Percentiles rank a stretch among this genome's conserved stretches.
Conservation (phyloP, 2,329 filamentous ascomycete genomes). For the Aurifilum marmelostoma region DNA sequence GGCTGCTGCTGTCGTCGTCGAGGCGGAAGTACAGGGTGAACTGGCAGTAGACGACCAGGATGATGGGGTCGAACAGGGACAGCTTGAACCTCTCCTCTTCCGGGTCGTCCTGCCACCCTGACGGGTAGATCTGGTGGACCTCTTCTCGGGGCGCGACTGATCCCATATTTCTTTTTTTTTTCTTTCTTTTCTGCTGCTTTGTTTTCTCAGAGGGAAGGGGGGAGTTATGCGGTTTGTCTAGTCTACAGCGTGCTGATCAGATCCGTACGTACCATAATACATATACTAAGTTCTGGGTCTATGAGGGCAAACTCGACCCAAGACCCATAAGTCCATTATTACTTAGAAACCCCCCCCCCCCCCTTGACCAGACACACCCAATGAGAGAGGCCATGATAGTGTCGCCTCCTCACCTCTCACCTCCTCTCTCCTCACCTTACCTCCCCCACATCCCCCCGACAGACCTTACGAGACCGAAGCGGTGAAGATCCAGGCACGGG, state of each 20-base stretch:
- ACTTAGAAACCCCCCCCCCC: too few species aligned
- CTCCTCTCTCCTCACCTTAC: too few species aligned
- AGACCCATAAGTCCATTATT: too few species aligned
- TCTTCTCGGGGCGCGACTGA: slow-evolving; percentile 2
- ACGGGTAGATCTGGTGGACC: slow-evolving; percentile 36
- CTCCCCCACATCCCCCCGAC: too few species aligned
- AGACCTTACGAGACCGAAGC: not conserved
- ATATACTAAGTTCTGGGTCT: not conserved
- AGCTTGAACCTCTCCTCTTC: slow-evolving; percentile 40
- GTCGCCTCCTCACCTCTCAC: too few species aligned
- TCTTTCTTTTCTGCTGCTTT: too few species aligned
- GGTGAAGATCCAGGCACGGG: not conserved
- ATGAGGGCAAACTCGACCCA: too few species aligned
- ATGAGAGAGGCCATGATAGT: not conserved
- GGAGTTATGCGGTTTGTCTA: too few species aligned
- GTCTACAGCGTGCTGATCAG: too few species aligned
- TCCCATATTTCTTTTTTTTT: not conserved
- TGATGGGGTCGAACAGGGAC: slow-evolving; percentile 40
- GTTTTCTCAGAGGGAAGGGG: too few species aligned
- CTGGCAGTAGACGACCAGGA: slow-evolving; percentile 38
- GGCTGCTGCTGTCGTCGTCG: slow-evolving; percentile 34
- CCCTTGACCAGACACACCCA: too few species aligned
- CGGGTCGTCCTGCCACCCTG: slow-evolving; percentile 39
- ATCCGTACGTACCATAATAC: not conserved
- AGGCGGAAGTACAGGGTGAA: slow-evolving; percentile 43